A percentile compares a stretch with the other conserved stretches of the same genome.
These are phyloP conservation scores for Jaapia argillacea DNA, from an alignment of 768 basidiomycete genomes.

Conservation along the genomic window DNA sequence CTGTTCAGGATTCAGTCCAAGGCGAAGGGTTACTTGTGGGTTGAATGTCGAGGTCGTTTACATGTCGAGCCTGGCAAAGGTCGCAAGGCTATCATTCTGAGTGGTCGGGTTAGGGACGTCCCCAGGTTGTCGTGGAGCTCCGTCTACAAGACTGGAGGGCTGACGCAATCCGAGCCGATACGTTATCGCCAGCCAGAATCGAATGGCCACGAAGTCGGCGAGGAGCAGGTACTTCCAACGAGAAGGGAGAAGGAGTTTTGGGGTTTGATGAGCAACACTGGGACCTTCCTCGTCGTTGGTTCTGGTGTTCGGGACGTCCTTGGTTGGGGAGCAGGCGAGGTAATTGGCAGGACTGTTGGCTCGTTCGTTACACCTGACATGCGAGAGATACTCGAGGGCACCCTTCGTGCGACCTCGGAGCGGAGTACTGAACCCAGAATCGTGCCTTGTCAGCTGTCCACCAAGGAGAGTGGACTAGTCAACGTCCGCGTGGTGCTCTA, in stretches of 20 bases:
- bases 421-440: conserved; percentile 14
- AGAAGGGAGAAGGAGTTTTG: conserved; percentile 36
- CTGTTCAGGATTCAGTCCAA: conserved; percentile 79
- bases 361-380: conserved; percentile 22
- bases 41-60: conserved; percentile 82
- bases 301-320: conserved; percentile 49
- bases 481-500: conserved; percentile 27
- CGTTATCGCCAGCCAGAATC: background rate
- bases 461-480: conserved; percentile 24
- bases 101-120: conserved; percentile 66
- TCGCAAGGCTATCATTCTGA: conserved; percentile 88
- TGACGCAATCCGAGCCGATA: conserved; percentile 11
- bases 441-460: conserved; percentile 26
- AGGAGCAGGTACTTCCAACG: conserved; percentile 10
- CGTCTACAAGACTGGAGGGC: conserved; percentile 41
- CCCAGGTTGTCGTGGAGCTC: conserved; percentile 51
- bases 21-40: conserved; percentile 65
- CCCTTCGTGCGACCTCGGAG: conserved; percentile 9
- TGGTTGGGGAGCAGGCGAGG: conserved; percentile 46
- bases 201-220: conserved; percentile 4
- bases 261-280: conserved; percentile 37
- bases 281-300: conserved; percentile 42
- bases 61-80: conserved; percentile 92
- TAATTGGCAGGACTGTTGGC: conserved; percentile 37
- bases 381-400: conserved; percentile 14